Conservation (phyloP, 805 yeast species). For the Blastobotrys attinorum region DNA sequence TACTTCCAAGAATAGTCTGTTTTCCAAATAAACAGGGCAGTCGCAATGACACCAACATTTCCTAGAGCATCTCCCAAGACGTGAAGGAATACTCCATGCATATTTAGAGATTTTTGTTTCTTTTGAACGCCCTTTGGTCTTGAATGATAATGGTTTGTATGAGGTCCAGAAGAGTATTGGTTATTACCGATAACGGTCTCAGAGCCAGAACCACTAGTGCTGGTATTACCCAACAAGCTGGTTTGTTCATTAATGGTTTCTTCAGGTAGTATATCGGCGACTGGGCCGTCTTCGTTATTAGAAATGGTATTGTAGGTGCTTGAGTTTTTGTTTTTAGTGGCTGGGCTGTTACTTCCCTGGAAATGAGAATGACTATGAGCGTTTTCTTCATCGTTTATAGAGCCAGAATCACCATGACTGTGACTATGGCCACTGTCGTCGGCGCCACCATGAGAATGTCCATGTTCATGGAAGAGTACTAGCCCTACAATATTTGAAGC, state of each 20-base stretch:
- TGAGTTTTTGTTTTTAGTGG: no score
- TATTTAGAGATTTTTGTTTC: constrained; percentile 59
- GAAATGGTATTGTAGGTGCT: constrained; percentile 12
- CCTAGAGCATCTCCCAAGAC: constrained; percentile 96
- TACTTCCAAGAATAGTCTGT: constrained; percentile 83
- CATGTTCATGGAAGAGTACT: constrained; percentile 82
- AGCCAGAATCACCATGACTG: constrained; percentile 2
- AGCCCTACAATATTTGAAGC: constrained; percentile 77
- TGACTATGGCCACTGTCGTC: constrained; percentile 19
- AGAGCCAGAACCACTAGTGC: not conserved
- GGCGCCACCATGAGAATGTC: constrained; percentile 37
- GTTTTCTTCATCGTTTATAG: not conserved
- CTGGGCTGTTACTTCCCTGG: no score
- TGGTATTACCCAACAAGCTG: not conserved
- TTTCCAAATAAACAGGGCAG: constrained; percentile 91
- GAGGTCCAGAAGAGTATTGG: constrained; percentile 12
- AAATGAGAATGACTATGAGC: constrained; percentile 16
- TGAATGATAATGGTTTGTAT: constrained; percentile 27
- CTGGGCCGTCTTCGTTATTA: not conserved
- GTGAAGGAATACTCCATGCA: constrained; percentile 95
- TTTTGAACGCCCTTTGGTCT: constrained; percentile 17
- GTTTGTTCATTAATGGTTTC: not conserved
- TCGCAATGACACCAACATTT: constrained; percentile 81
- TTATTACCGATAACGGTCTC: not conserved
- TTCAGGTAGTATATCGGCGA: not conserved